Evolutionary conservation across 2,329 filamentous ascomycete genomes (phyloP), one percentile per base, ranked within the genome.

Genomic region (Coniochaeta prunicola): DNA sequence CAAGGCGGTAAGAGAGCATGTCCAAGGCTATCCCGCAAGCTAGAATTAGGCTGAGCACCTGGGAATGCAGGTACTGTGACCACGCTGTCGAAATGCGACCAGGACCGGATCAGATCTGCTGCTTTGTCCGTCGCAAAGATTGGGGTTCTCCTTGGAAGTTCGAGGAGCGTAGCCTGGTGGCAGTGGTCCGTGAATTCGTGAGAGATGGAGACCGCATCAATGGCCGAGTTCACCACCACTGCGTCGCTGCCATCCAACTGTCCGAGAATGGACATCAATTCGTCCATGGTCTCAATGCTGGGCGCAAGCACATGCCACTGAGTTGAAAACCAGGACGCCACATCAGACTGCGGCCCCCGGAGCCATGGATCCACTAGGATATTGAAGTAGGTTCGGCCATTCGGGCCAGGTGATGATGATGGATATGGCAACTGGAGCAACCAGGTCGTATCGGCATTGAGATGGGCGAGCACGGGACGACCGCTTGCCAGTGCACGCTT

Each of bases 141-240:
- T 0, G 85, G 83, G 4, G 85, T 80, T 48, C 75, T 68, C 1
- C 64, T 63, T 6, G 81, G 73, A 3, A 88, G 69, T 64, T 86
- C 78, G 48, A 79, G 68, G 28, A 89, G 71, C 15, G 86, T 89
- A 2, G 80, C 76, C 60, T 80, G 76, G 65, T 89, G 85, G 69
- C 84, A 88, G 66, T 88, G 86, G 65, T 89, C 85, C 1, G 85
- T 88, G 64, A 88, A 89, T 67, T 88, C 85, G 66, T 89, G 85
- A 17, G 78, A 83, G 33, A 88, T 75, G 30, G 77, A 76, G 2
- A 88, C 82, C 2, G 73, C 80, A 66, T 89, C 85, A 31, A 88
- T 79, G 50, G 76, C 74, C 13, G 72, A 73, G 30, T 36, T n/a
- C n/a, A n/a, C n/a, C n/a, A n/a, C 59, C 4, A 56, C 60, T 4